Base-by-base conservation (phyloP, 1,284 basidiomycete species). In the Pseudozyma pruni region DNA sequence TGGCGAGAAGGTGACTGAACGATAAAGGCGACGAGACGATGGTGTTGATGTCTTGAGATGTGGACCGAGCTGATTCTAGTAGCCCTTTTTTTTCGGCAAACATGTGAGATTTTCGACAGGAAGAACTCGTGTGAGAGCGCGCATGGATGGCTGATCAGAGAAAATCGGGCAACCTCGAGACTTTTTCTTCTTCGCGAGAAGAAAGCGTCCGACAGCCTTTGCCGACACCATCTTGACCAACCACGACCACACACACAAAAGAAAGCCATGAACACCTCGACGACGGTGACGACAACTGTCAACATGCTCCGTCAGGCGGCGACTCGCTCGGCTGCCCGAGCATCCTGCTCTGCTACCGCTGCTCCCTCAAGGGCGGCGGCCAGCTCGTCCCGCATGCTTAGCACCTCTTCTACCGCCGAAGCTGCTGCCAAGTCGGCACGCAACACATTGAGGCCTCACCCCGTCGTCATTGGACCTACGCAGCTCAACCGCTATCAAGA, bases 401-500 rank as follows among this genome's bases (percentile, higher is more conserved):
- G 33, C 31, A 54, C 58, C 13, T 33, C 29, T 14, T 10, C 42
- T 16, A 19, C 32, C 3, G 22, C 19, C 10, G 7, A 29, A 29
- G 6, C 11, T 5, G 38, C 49, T 13, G 41, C 50, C 47, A 62
- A 54, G 34, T 48, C 58, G 8, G 37, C 75, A 13, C 74, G 76
- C 10, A 74, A 69, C 33, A 56, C 64, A 4, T 54, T 79, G 7
- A 74, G 77, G 3, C 46, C 46, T n/a, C 50, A 60, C 20, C 69
- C 75, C 8, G 48, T 80, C 20, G 58, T 71, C 20, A 37, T 86
- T 22, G 86, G 86, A 4, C 83, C 83, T 9, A 91, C 90, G 41
- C 89, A 91, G 44, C 86, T 88, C 60, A 90, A 87, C 75, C 89
- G 94, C 43, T 87, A 94, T 57, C 85, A 87, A 60, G 90, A 93